Percentiles rank a stretch among this genome's conserved stretches.
phyloP scores from a whole-genome alignment of 805 yeast species.

The Nakazawaea populi region DNA sequence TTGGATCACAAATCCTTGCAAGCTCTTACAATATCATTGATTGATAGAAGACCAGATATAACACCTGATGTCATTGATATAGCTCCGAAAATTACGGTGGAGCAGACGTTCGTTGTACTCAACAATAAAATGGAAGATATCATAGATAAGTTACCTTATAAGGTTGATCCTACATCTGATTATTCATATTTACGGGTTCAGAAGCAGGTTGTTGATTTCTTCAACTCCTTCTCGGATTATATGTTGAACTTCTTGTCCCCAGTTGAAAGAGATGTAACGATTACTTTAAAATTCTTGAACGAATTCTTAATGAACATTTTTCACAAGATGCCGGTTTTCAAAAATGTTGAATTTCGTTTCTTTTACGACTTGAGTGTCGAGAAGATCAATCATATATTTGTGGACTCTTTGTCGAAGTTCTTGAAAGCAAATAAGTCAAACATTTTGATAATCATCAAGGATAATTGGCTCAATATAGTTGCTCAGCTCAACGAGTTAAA shows the following conservation, averaged over 20 bases:
- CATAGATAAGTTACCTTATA: constrained; percentile 57
- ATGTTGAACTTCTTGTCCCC: constrained; percentile 71
- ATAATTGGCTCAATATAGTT: constrained; percentile 24
- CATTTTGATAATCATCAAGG: constrained; percentile 23
- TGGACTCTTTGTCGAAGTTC: constrained; percentile 19
- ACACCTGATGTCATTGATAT: constrained; percentile 39
- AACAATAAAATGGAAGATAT: constrained; percentile 39
- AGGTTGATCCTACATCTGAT: constrained; percentile 67
- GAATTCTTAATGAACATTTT: constrained; percentile 50
- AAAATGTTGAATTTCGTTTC: constrained; percentile 48
- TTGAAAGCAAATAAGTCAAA: constrained; percentile 26
- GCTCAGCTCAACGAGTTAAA: constrained; percentile 24
- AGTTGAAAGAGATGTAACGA: constrained; percentile 45
- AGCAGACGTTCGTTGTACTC: constrained; percentile 45
- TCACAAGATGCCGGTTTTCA: constrained; percentile 61
- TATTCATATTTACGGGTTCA: constrained; percentile 74
- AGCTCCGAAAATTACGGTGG: constrained; percentile 55
- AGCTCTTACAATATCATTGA: constrained; percentile 42
- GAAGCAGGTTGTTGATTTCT: constrained; percentile 60
- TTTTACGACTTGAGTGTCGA: constrained; percentile 28
- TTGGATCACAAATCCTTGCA: constrained; percentile 54
- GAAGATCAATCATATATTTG: constrained; percentile 25
- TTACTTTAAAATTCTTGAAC: constrained; percentile 57
- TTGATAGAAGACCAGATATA: constrained; percentile 59
- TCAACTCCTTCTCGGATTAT: constrained; percentile 67